Conservation (phyloP, 2,329 filamentous ascomycete species). For the Scytalidium sp. region DNA sequence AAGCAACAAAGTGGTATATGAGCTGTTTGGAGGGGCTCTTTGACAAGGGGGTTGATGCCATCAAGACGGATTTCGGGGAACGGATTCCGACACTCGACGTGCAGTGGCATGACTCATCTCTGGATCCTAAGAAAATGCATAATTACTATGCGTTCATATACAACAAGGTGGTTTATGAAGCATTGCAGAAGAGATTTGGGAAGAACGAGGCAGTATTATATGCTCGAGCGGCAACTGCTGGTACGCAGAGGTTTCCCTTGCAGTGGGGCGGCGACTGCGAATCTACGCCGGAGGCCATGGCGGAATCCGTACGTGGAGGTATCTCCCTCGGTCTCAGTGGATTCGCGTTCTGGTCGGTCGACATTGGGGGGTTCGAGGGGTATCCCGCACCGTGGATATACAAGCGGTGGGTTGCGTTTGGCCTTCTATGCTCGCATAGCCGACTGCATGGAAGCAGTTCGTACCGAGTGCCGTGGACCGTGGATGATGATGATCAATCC, state of each 20-base stretch:
- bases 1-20: slow-evolving; percentile 53
- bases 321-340: slow-evolving; percentile 54
- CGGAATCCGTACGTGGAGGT: slow-evolving; percentile 58
- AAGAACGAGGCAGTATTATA: slow-evolving; percentile 53
- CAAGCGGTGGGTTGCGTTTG: slow-evolving; percentile 64
- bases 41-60: slow-evolving; percentile 56
- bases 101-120: slow-evolving; percentile 47
- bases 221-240: slow-evolving; percentile 55
- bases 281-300: slow-evolving; percentile 59
- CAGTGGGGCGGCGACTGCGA: slow-evolving; percentile 64
- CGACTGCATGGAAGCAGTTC: slow-evolving; percentile 56
- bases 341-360: slow-evolving; percentile 59
- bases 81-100: slow-evolving; percentile 55
- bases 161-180: slow-evolving; percentile 57
- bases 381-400: slow-evolving; percentile 55
- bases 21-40: slow-evolving; percentile 50
- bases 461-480: slow-evolving; percentile 63
- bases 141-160: slow-evolving; percentile 62
- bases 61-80: slow-evolving; percentile 65
- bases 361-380: slow-evolving; percentile 63
- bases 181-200: slow-evolving; percentile 45
- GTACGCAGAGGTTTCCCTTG: slow-evolving; percentile 56
- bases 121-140: slow-evolving; percentile 56
- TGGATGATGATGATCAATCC: slow-evolving; percentile 50
- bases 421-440: slow-evolving; percentile 57